phyloP scores from a whole-genome alignment of 2,329 filamentous ascomycete species.

The Lasiodiplodia gonubiensis region DNA sequence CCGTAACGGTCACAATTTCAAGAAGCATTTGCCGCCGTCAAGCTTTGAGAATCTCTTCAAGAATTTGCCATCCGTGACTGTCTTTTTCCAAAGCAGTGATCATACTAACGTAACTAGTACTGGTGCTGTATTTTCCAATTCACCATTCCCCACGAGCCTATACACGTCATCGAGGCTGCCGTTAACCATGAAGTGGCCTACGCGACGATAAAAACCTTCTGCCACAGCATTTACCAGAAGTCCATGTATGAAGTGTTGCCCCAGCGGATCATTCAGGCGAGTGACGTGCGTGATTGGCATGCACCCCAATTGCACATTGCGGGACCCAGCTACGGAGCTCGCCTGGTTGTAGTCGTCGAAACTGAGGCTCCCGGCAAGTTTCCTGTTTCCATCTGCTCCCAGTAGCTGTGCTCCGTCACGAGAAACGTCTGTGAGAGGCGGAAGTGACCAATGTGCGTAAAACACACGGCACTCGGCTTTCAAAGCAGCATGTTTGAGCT shows the following conservation, averaged over 20 bases:
- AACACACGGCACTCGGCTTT: not conserved
- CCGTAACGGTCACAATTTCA: not conserved
- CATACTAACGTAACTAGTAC: not conserved
- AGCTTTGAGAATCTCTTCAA: not conserved
- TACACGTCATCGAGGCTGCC: not conserved
- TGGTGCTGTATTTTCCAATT: not conserved
- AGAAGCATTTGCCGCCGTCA: not conserved
- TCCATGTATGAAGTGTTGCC: not conserved
- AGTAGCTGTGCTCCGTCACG: not conserved
- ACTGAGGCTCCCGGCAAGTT: not conserved
- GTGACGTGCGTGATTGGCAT: not conserved
- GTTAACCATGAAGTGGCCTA: not conserved
- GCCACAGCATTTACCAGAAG: not conserved
- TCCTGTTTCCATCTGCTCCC: not conserved
- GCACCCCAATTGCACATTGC: not conserved
- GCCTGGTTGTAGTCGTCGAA: not conserved
- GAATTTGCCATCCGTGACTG: not conserved
- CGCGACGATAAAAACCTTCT: not conserved
- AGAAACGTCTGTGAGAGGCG: not conserved
- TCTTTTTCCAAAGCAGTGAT: not conserved
- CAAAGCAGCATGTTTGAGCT: not conserved
- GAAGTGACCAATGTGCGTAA: not conserved
- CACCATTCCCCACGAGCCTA: not conserved
- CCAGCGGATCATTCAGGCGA: not conserved
- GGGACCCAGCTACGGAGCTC: not conserved